These are phyloP conservation scores for Biscogniauxia mediterranea DNA, from an alignment of 2,329 filamentous ascomycete genomes.

Conservation along the genomic window DNA sequence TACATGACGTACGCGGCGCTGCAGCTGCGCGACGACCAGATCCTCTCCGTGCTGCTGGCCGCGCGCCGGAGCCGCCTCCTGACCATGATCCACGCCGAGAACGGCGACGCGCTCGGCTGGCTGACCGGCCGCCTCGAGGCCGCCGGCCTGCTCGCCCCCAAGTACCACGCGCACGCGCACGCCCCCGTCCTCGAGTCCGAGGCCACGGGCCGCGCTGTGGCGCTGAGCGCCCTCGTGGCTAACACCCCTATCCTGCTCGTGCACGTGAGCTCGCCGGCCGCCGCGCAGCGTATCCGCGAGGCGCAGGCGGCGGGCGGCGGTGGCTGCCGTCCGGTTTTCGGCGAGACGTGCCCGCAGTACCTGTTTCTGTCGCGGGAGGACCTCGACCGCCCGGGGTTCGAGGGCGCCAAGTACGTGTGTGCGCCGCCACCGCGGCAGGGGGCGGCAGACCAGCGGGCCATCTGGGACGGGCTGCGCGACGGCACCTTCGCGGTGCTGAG, in stretches of 20 bases:
- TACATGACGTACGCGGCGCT: conserved; percentile 49
- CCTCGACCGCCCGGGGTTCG: conserved; percentile 49
- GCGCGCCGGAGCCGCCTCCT: conserved; percentile 42
- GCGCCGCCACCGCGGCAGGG: conserved; percentile 49
- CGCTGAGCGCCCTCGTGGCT: conserved; percentile 45
- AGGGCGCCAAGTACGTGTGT: conserved; percentile 55
- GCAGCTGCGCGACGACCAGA: conserved; percentile 47
- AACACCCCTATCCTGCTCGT: conserved; percentile 53
- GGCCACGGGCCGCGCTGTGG: conserved; percentile 52
- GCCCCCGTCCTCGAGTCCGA: conserved; percentile 50
- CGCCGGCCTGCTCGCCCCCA: conserved; percentile 45
- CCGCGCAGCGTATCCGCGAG: conserved; percentile 44
- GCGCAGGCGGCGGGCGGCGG: conserved; percentile 41
- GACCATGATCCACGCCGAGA: conserved; percentile 57
- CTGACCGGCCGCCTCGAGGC: conserved; percentile 52
- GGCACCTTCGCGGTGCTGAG: conserved; percentile 52
- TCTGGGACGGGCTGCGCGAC: conserved; percentile 50
- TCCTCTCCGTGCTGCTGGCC: conserved; percentile 50
- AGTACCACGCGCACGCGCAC: conserved; percentile 50
- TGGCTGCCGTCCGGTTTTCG: conserved; percentile 45
- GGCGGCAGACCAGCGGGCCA: conserved; percentile 44
- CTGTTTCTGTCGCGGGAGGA: conserved; percentile 51
- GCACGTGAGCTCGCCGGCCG: conserved; percentile 48
- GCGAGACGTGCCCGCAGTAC: conserved; percentile 57
- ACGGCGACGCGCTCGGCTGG: conserved; percentile 53